Evolutionary conservation across 257 asterid species (phyloP).

Genomic region (Fraxinus excelsior): DNA sequence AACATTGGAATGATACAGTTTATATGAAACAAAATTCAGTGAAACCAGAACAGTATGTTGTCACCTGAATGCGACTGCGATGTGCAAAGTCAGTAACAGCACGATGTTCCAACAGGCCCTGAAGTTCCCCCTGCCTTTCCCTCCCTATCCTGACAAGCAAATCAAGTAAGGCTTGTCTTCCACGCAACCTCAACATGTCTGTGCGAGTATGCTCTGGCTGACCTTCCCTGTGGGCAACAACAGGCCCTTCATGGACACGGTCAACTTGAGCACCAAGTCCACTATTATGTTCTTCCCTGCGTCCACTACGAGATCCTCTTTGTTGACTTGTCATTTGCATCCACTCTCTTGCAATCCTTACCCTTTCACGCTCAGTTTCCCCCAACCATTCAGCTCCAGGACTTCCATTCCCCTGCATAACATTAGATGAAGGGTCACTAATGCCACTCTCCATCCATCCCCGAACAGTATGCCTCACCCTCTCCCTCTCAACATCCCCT

Average conservation of each 20-base stretch:
- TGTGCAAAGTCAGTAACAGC: conserved; percentile 94
- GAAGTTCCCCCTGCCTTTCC: conserved; percentile 86
- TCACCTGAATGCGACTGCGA: conserved; percentile 89
- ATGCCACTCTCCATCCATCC: conserved; percentile 99
- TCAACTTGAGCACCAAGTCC: conserved; percentile 49
- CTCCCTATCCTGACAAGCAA: conserved; percentile 81
- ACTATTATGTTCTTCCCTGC: conserved; percentile 51
- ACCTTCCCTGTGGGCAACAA: conserved; percentile 55
- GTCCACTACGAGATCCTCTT: conserved; percentile 64
- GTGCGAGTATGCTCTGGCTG: conserved; percentile 82
- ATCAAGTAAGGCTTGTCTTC: conserved; percentile 86
- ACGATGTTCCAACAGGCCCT: conserved; percentile 82
- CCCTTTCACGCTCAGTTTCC: conserved; percentile 95
- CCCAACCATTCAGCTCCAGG: conserved; percentile 91
- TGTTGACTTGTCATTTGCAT: conserved; percentile 96
- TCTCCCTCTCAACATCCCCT: conserved; percentile 87
- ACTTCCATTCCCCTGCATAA: conserved; percentile 59
- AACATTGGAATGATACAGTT: background rate
- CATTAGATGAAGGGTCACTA: conserved; percentile 59
- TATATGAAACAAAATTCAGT: conserved; percentile 6
- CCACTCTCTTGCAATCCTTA: conserved; percentile 90
- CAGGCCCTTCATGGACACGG: conserved; percentile 51
- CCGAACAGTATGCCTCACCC: conserved; percentile 94
- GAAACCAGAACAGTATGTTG: background rate
- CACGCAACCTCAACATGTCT: conserved; percentile 83